Base-by-base conservation (phyloP, 352 stramenopile genomes). In the Achlya hypogyna region DNA sequence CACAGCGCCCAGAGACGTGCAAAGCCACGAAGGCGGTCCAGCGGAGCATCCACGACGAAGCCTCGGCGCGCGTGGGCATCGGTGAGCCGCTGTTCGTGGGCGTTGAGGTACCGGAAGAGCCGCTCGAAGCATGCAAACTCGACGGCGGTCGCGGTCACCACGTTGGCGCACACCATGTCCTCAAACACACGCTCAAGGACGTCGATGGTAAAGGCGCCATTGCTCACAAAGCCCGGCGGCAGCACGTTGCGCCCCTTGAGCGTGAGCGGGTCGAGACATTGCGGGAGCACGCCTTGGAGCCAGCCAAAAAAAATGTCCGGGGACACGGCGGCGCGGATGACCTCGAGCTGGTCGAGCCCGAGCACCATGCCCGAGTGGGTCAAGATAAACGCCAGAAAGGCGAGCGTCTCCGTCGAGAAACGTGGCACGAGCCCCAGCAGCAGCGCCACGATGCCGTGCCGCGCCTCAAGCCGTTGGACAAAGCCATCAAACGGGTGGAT, bases 381-480 rank as follows among this genome's bases (percentile, higher is more conserved):
- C 28, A 89, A 73, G 18, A 93, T 72, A 63, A 88, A 94, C 9
- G 75, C 75, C 22, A 94, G 76, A 72, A 93, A 94, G 22, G 69
- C 68, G n/a, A 94, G 69, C 1, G 83, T 54, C 49, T 51, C 49
- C 29, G 9, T 54, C 23, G 40, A 27, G 38, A 18, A 47, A 4
- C 16, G 40, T 2, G 35, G 35, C 4, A 58, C 16, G 8, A 66
- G 6, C 23, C 81, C 69, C 12, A 86, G 71, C 20, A 90, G 76
- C 2, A 89, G 66, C 22, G 70, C 69, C 23, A 93, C 71, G 32
- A 95, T 77, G 5, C 73, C 72, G 69, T 88, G 78, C 42, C 63
- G 79, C n/a, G 63, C 72, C 53, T 92, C 22, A 89, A 70, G 18
- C 88, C 80, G 29, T 69, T 81, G 25, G 74, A 75, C 27, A 79